Evolutionary conservation across 2,329 filamentous ascomycete species (phyloP), one percentile per base, ranked within the genome.

Genomic region (Talaromyces sp.): DNA sequence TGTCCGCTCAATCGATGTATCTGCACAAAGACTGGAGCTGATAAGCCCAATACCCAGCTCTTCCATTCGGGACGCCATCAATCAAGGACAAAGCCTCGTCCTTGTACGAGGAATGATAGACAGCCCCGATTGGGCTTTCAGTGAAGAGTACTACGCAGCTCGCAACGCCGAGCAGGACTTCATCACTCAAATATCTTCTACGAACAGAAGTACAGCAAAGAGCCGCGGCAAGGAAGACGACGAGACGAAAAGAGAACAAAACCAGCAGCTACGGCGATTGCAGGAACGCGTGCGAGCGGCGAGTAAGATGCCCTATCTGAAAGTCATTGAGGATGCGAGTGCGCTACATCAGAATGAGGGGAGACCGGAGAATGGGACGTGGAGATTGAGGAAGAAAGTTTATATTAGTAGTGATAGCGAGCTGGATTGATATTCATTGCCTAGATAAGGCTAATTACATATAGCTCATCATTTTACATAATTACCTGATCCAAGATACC

Each of bases 81-180:
- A 77, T 33, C 71, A 77, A 37, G 75, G 76, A 2, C 70, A 75
- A 22, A 72, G 75, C n/a, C 73, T 84, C 3, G 76, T 84, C 2
- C 75, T 85, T 3, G 82, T 85, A 8, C 75, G 82, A 45, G 83
- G 83, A 1, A 73, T 73, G 27, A 67, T 81, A 13, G 79, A 81
- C 70, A 80, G 76, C 47, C 80, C 80, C 7, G 78, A 78, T 62
- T 82, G 80, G 80, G 78, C 79, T 3, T 72, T 81, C 58, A 77
- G 74, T 59, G 80, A 82, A 68, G 77, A 80, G 27, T 79, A 79
- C 65, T 71, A 79, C 57, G 73, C 76, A 10, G 77, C 78, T 0
- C 73, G 75, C 45, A 74, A 77, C 6, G 76, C 76, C 22, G 75
- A 77, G 58, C 70, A 74, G 41, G 72, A 73, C 8, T 73, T 76